Base-by-base conservation (phyloP, 108 stramenopile genomes). In the Mediolabrus comicus region DNA sequence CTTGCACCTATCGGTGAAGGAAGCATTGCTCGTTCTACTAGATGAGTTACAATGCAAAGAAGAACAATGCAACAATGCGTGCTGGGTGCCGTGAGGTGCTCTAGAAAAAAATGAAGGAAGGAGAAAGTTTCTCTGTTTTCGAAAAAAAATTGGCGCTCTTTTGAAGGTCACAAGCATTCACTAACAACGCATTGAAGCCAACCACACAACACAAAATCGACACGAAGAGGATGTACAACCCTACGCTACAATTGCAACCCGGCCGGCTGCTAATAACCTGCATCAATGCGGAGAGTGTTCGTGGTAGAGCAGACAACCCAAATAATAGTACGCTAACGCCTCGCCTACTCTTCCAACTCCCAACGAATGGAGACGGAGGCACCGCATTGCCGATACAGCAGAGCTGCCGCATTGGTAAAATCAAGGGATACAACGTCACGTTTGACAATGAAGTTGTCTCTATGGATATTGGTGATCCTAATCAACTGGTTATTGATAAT, bases 391-490 rank as follows among this genome's bases (percentile, higher is more conserved):
- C 36, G 14, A 19, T 49, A 1, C 17, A 24, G 9, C 46, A 49
- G 6, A 49, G 46, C n/a, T n/a, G n/a, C 22, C 16, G 63, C 33
- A 62, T 80, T n/a, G 65, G 71, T 2, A 69, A 69, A 7, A 51
- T 51, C 10, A 61, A 80, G 29, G 81, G 84, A 2, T 51, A 84
- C n/a, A 74, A 86, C 43, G 80, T 87, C 0, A 34, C 65, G 4
- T 92, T 92, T 77, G 65, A 70, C 3, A 69, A 82, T 24, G 82
- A 83, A 57, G 32, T 56, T 25, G 29, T 92, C 3, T 64, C 46
- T 22, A 83, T 92, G 34, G 86, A 91, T 43, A 26, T 91, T 26
- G 53, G 70, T 4, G 65, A 84, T 19, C 89, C 89, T 19, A 26
- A 62, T 9, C 39, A 56, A 31, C 82, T 77, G 14, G 39, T 83